phyloP scores from a whole-genome alignment of 2,329 filamentous ascomycete species.

The Didymosphaeria variabile region DNA sequence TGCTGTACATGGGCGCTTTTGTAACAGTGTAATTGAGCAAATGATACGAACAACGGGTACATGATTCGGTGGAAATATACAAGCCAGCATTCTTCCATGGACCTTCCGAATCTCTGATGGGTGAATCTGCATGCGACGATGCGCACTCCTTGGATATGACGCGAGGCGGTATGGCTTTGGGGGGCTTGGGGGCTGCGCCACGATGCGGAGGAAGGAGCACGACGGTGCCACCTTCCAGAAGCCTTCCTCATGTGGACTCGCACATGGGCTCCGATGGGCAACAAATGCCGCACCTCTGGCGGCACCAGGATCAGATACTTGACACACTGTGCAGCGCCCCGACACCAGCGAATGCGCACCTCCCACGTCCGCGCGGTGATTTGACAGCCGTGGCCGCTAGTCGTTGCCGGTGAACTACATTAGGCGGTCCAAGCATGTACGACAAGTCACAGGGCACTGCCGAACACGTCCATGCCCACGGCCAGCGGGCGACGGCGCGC shows the following conservation, averaged over 20 bases:
- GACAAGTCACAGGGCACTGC: slow-evolving; percentile 10
- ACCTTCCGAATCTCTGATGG: neutral
- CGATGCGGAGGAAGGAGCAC: slow-evolving; percentile 2
- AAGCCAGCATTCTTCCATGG: too few relatives aligned
- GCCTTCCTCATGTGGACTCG: slow-evolving; percentile 21
- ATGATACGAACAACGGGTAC: neutral
- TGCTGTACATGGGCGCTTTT: neutral
- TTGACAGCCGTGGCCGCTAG: slow-evolving; percentile 5
- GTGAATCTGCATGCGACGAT: neutral
- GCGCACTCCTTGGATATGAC: neutral
- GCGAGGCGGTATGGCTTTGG: neutral
- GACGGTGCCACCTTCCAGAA: slow-evolving; percentile 24
- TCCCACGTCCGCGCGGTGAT: neutral
- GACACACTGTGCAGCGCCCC: slow-evolving; percentile 1
- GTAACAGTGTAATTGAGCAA: neutral
- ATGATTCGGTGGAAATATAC: neutral
- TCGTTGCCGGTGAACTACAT: slow-evolving; percentile 12
- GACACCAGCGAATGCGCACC: neutral
- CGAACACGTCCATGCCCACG: slow-evolving; percentile 9
- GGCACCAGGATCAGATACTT: neutral
- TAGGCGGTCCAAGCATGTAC: slow-evolving; percentile 1
- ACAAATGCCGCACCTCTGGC: slow-evolving; percentile 15
- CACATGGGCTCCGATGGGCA: neutral
- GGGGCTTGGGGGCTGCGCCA: slow-evolving; percentile 8
- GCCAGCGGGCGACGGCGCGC: slow-evolving; percentile 19